Evolutionary conservation across 2,329 filamentous ascomycete genomes (phyloP), one percentile per base, ranked within the genome.

Genomic region (Epichloe amarillans): DNA sequence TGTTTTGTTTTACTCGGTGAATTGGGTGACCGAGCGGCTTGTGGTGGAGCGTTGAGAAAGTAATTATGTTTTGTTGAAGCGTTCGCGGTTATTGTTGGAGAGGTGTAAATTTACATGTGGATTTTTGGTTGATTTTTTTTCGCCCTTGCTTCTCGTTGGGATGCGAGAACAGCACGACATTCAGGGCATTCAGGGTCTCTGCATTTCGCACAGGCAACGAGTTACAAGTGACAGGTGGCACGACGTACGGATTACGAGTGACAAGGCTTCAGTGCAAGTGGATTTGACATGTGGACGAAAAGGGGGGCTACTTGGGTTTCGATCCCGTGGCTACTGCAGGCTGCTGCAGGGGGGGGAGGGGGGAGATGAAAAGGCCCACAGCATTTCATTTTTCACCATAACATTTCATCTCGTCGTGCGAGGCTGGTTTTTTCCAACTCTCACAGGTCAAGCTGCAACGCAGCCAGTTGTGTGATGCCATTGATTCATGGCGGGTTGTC

Each of bases 131-230:
- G 47, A 38, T 52, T 49, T 14, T 35, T n/a, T 39, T 12, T 15
- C 14, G 26, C 38, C 15, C 14, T n/a, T 14, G 21, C 8, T 38
- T 8, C 19, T 26, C 45, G 48, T 52, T 47, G 43, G 21, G 26
- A 47, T 40, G 15, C 36, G 43, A 56, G 51, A 53, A 53, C 54
- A 56, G 53, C 46, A 36, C 50, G 53, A 45, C 54, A 17, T 10
- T 1, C 26, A 30, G 26, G 26, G 26, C 30, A 30, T 51, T 26
- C 48, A 46, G 48, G 45, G 50, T 50, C 52, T 45, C 36, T 48
- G 52, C 39, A 46, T 47, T 55, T 49, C 37, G 50, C 26, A 11
- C 39, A 43, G 47, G 47, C 40, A 10, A 11, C 21, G 21, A 23
- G 21, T 5, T 23, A 23, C 4, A 23, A 23, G 21, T 21, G 19